Evolutionary conservation across 1,139 yeast species (phyloP), one percentile per base, ranked within the genome.

Genomic region (Hansenula lynferdii): DNA sequence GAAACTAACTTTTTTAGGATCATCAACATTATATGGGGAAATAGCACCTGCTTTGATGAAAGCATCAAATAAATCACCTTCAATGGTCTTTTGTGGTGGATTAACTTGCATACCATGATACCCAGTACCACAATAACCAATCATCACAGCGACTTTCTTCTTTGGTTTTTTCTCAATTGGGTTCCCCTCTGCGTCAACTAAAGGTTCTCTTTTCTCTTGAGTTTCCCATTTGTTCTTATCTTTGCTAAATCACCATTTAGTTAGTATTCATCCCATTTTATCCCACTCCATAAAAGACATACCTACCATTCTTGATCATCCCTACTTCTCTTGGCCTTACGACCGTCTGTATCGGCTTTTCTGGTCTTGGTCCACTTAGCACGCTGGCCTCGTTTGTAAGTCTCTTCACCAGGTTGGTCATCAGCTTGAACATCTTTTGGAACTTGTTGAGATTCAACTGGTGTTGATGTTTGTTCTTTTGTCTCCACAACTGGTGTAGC

Each of bases 111-210:
- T 87, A 11, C 99, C 99, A 61, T 87, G 95, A 62, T 90, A 92
- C 0, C 98, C 98, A 0, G 97, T 83, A 35, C 99, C 99, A 61
- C 97, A 92, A 65, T 92, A 92, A 2, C 99, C 98, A 51, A 92
- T 72, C 80, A 89, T 72, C 48, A 86, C 83, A 0, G 97, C 97
- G 18, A 89, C 96, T 61, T 92, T 92, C 40, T 46, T 61, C 53
- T 66, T 66, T 31, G 71, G 71, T 37, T 57, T 49, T 49, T 68
- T 58, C 15, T 72, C 72, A 29, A 78, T 59, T 10, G 81, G 80
- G 27, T 75, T 70, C 9, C 90, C 90, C 31, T 77, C 61, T 23
- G 68, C 83, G 57, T 81, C n/a, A n/a, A n/a, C 87, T 57, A 78
- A 56, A 44, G 64, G 54, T 27, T 71, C n/a, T n/a, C n/a, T n/a